A percentile compares a stretch with the other conserved stretches of the same genome.
Evolutionary conservation across 176 grass and related monocot species (phyloP).

Genomic region (Echinochloa phyllopogon): DNA sequence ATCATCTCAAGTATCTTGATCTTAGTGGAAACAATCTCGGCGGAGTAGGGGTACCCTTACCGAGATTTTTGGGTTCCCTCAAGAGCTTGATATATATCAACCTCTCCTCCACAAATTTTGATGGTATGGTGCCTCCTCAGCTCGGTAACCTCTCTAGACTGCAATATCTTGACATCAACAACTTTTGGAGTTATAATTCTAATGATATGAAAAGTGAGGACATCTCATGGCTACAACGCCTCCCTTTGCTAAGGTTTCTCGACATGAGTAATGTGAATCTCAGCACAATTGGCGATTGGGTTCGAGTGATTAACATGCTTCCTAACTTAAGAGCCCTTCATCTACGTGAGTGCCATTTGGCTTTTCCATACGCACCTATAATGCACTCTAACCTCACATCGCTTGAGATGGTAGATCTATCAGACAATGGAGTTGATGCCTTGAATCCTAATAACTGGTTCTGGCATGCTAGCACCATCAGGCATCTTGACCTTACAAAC

Average conservation of each 20-base stretch:
- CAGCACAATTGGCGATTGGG: background rate
- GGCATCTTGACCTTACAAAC: background rate
- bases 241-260: slow-evolving; percentile 25
- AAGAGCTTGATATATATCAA: slow-evolving; percentile 40
- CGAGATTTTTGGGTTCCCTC: slow-evolving; percentile 41
- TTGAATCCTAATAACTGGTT: slow-evolving; percentile 40
- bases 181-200: too few relatives aligned
- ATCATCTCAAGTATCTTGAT: slow-evolving; percentile 41
- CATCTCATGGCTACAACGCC: slow-evolving; percentile 34
- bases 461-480: slow-evolving; percentile 11
- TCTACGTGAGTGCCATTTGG: background rate
- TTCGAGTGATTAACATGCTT: slow-evolving; percentile 29
- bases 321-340: slow-evolving; percentile 3
- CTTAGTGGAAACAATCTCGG: slow-evolving; percentile 38
- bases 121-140: slow-evolving; percentile 36
- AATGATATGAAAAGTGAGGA: too few relatives aligned
- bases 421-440: too few relatives aligned
- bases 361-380: background rate
- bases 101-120: background rate
- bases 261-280: slow-evolving; percentile 21
- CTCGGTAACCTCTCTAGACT: slow-evolving; percentile 45
- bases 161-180: slow-evolving; percentile 10
- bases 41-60: background rate
- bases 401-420: slow-evolving; percentile 35
- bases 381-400: background rate